A percentile compares a stretch with the other conserved stretches of the same genome.
Conservation (phyloP, 2,329 filamentous ascomycete species). For the Penicillium sp. region DNA sequence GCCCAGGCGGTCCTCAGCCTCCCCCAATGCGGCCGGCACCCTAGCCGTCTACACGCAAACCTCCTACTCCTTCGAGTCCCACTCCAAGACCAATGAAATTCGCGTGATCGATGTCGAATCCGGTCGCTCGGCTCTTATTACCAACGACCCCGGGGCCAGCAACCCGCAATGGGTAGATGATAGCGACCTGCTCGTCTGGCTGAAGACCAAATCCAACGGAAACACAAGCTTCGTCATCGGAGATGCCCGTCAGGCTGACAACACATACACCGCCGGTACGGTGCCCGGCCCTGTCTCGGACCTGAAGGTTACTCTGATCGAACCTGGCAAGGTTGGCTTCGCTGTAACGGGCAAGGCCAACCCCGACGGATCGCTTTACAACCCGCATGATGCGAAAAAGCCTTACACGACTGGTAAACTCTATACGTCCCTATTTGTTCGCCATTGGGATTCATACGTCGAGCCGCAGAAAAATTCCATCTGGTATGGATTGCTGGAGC, state of each 20-base stretch:
- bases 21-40: constrained; percentile 49
- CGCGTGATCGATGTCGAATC: constrained; percentile 47
- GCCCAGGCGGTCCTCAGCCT: constrained; percentile 48
- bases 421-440: constrained; percentile 55
- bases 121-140: constrained; percentile 44
- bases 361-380: constrained; percentile 51
- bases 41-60: constrained; percentile 52
- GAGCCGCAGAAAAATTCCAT: constrained; percentile 53
- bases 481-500: constrained; percentile 51
- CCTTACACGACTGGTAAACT: constrained; percentile 49
- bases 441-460: constrained; percentile 57
- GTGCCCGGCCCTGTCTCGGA: constrained; percentile 50
- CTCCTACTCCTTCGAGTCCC: constrained; percentile 53
- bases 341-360: constrained; percentile 52
- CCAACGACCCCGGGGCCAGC: constrained; percentile 47
- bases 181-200: constrained; percentile 48
- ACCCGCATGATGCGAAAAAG: constrained; percentile 52
- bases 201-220: constrained; percentile 48
- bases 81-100: constrained; percentile 50
- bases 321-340: constrained; percentile 47
- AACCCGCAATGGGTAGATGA: constrained; percentile 51
- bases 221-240: constrained; percentile 50
- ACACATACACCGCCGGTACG: constrained; percentile 48
- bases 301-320: constrained; percentile 47
- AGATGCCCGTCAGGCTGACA: constrained; percentile 42